Evolutionary conservation across 768 basidiomycete species (phyloP), one percentile per base, ranked within the genome.

Genomic region (Suillus tomentosus): DNA sequence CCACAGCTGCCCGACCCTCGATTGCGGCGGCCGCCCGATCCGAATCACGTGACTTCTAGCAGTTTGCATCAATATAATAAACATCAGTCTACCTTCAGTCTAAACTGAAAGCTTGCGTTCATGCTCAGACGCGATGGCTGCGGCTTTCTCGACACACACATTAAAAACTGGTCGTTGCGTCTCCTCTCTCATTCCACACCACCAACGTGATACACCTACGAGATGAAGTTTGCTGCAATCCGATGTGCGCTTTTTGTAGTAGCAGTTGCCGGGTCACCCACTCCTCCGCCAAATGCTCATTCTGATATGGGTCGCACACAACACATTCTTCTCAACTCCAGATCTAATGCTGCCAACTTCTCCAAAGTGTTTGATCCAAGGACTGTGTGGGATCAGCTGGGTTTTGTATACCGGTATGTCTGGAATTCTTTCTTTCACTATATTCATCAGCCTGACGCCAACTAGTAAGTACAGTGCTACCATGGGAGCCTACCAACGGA

Each of bases 401-500:
- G 17, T 7, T 34, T 10, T 34, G 53, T 13, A 10, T 6, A 11
- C n/a, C 17, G 10, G 53, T 54, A 54, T 34, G 17, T 54, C 6
- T n/a, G 19, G 17, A 5, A 19, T 34, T 54, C 27, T 13, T 53
- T 54, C 19, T 19, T 54, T 19, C 19, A 34, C 5, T 5, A 54
- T 3, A 34, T 19, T n/a, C 17, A 31, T 34, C 50, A 51, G 17
- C 9, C 19, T 60, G 17, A 61, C 39, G 19, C 36, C 48, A 45
- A 27, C n/a, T 55, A 84, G 83, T 22, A 84, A 84, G 73, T 68
- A 81, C 57, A 60, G 67, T 7, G 70, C 69, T n/a, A 81, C 79
- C 40, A 79, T 84, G 62, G 68, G 63, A 19, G 78, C 79, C 8
- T 84, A 75, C 60, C 69, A 80, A 60, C 76, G 68, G 56, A 83